Percentiles rank a stretch among this genome's conserved stretches.
Evolutionary conservation across 2,329 filamentous ascomycete species (phyloP).

Genomic region (Fusarium globosum): DNA sequence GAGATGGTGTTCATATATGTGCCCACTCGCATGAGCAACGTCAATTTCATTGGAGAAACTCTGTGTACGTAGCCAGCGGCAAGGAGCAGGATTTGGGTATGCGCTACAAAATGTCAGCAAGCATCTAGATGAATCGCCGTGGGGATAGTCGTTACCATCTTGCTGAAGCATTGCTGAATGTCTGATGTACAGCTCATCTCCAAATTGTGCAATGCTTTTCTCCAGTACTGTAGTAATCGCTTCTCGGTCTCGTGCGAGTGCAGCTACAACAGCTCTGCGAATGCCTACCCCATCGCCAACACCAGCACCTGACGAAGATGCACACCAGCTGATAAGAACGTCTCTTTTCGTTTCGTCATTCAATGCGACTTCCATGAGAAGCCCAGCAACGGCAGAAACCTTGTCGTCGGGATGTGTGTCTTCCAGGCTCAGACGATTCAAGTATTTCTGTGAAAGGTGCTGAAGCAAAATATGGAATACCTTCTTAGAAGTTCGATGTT

Average conservation of each 20-base stretch:
- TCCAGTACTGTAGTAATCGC: conserved; percentile 69
- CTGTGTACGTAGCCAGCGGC: conserved; percentile 80
- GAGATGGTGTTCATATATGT: conserved; percentile 83
- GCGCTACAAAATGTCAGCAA: conserved; percentile 64
- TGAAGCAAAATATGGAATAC: conserved; percentile 44
- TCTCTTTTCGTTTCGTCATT: conserved; percentile 61
- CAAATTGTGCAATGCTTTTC: conserved; percentile 78
- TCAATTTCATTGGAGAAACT: conserved; percentile 72
- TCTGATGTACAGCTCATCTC: conserved; percentile 86
- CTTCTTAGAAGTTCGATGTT: conserved; percentile 44
- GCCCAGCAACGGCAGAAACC: conserved; percentile 68
- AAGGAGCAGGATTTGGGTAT: conserved; percentile 82
- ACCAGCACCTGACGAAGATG: conserved; percentile 71
- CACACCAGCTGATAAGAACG: conserved; percentile 73
- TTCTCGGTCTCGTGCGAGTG: conserved; percentile 63
- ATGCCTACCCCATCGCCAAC: conserved; percentile 73
- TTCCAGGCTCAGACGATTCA: conserved; percentile 51
- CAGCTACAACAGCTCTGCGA: conserved; percentile 72
- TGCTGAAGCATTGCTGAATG: conserved; percentile 88
- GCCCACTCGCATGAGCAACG: conserved; percentile 76
- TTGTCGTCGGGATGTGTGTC: conserved; percentile 47
- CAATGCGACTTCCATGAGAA: conserved; percentile 63
- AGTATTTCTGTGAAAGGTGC: conserved; percentile 59
- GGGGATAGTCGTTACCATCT: conserved; percentile 70
- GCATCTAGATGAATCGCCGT: background rate